Percentiles rank a stretch among this genome's conserved stretches.
Evolutionary conservation across 1,284 basidiomycete species (phyloP).

Genomic region (Ganoderma resinaceum): DNA sequence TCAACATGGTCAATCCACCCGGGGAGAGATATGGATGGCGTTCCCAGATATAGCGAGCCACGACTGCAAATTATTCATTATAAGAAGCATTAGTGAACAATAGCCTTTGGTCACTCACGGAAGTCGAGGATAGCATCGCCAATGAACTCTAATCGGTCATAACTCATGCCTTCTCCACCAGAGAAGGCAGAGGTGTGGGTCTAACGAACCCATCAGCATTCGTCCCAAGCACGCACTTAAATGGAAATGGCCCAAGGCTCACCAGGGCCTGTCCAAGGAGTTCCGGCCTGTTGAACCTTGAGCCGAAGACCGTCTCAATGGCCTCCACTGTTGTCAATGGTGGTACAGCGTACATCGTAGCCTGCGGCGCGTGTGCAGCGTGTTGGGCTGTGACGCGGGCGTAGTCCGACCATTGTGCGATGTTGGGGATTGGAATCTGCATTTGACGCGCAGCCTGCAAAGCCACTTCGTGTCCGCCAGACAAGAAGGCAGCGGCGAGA

Average conservation of each 20-base stretch:
- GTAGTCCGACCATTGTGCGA: conserved; percentile 77
- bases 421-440: conserved; percentile 62
- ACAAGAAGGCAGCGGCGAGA: conserved; percentile 79
- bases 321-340: conserved; percentile 52
- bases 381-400: conserved; percentile 43
- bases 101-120: conserved; percentile 50
- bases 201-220: conserved; percentile 42
- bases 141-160: conserved; percentile 81
- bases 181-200: conserved; percentile 66
- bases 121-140: conserved; percentile 86
- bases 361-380: conserved; percentile 48
- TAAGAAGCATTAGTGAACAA: too few species aligned
- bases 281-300: conserved; percentile 63
- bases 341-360: conserved; percentile 27
- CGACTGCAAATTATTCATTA: conserved; percentile 54
- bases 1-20: conserved; percentile 76
- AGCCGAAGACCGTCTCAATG: conserved; percentile 69
- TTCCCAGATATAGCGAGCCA: conserved; percentile 73
- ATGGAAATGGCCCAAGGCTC: conserved; percentile 28
- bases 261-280: conserved; percentile 79
- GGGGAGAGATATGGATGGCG: conserved; percentile 69
- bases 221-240: background rate
- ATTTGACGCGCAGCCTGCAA: conserved; percentile 69
- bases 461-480: conserved; percentile 69
- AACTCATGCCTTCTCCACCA: conserved; percentile 59